These are phyloP conservation scores for Aspergillus funiculosus DNA, from an alignment of 495 filamentous ascomycete genomes.

Conservation along the genomic window DNA sequence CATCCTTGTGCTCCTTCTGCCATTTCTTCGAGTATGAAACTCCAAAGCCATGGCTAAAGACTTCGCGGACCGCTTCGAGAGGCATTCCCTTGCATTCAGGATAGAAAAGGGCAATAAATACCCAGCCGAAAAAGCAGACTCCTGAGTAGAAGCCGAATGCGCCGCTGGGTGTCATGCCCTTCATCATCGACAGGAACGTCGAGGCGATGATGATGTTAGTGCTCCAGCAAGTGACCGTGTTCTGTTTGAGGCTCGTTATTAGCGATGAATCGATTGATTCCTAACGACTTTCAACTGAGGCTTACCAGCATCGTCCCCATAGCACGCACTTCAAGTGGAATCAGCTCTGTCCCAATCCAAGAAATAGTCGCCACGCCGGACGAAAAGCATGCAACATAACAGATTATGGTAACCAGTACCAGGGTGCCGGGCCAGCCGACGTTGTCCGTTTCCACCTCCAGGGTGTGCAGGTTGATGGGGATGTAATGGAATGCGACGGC, in stretches of 20 bases:
- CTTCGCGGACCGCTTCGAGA: constrained; percentile 45
- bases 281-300: no score
- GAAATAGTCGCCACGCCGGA: constrained; percentile 45
- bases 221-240: constrained; percentile 47
- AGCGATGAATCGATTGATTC: no score
- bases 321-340: constrained; percentile 48
- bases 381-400: constrained; percentile 44
- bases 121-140: constrained; percentile 43
- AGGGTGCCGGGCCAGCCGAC: constrained; percentile 37
- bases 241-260: no score
- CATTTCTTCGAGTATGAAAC: constrained; percentile 36
- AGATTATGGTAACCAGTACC: constrained; percentile 44
- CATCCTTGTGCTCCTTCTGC: constrained; percentile 30
- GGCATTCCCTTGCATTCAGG: constrained; percentile 46
- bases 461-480: constrained; percentile 35
- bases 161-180: constrained; percentile 42
- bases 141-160: constrained; percentile 50
- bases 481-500: constrained; percentile 48
- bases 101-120: constrained; percentile 45
- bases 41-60: constrained; percentile 45
- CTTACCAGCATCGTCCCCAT: constrained; percentile 50
- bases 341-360: constrained; percentile 48
- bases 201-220: constrained; percentile 49
- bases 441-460: constrained; percentile 18
- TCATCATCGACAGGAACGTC: constrained; percentile 48